A percentile compares a stretch with the other conserved stretches of the same genome.
These are phyloP conservation scores for Catharanthus roseus DNA, from an alignment of 257 asterid species.

Conservation along the genomic window DNA sequence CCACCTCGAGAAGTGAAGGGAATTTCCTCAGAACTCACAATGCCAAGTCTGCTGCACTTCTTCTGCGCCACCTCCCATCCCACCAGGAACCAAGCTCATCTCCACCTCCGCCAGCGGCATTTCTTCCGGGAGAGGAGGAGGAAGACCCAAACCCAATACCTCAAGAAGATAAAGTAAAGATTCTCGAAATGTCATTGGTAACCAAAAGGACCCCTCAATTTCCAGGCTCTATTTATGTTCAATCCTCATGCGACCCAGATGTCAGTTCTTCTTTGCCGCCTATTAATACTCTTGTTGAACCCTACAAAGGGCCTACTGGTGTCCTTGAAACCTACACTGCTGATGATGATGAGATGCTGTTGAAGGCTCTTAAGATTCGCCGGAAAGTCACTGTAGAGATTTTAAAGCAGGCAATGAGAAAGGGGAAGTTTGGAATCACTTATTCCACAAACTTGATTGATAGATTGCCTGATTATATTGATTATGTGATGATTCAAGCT, in stretches of 20 bases:
- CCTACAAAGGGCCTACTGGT: slow-evolving; percentile 13
- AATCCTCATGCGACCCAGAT: slow-evolving; percentile 21
- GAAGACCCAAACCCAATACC: slow-evolving; percentile 21
- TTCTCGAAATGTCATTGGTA: slow-evolving; percentile 50
- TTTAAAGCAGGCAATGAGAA: slow-evolving; percentile 69
- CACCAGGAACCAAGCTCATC: slow-evolving; percentile 22
- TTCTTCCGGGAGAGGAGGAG: slow-evolving; percentile 21
- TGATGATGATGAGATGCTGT: slow-evolving; percentile 67
- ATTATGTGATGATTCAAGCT: slow-evolving; percentile 81
- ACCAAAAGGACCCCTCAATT: slow-evolving; percentile 61
- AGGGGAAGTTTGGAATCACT: slow-evolving; percentile 73
- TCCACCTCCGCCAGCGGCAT: not conserved
- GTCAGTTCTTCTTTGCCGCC: slow-evolving; percentile 31
- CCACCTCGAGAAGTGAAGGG: slow-evolving; percentile 21
- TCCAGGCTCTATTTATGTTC: slow-evolving; percentile 70
- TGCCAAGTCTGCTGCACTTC: slow-evolving; percentile 57
- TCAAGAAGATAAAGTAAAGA: slow-evolving; percentile 45
- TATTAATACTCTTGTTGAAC: slow-evolving; percentile 32
- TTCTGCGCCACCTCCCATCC: slow-evolving; percentile 59
- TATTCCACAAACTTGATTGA: slow-evolving; percentile 54
- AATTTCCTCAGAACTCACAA: slow-evolving; percentile 57
- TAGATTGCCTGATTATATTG: slow-evolving; percentile 51
- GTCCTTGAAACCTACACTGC: not conserved
- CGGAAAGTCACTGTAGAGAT: slow-evolving; percentile 73
- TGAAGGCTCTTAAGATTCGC: slow-evolving; percentile 78